These are phyloP conservation scores for Fusarium hainanense DNA, from an alignment of 2,329 filamentous ascomycete species.

Conservation along the genomic window DNA sequence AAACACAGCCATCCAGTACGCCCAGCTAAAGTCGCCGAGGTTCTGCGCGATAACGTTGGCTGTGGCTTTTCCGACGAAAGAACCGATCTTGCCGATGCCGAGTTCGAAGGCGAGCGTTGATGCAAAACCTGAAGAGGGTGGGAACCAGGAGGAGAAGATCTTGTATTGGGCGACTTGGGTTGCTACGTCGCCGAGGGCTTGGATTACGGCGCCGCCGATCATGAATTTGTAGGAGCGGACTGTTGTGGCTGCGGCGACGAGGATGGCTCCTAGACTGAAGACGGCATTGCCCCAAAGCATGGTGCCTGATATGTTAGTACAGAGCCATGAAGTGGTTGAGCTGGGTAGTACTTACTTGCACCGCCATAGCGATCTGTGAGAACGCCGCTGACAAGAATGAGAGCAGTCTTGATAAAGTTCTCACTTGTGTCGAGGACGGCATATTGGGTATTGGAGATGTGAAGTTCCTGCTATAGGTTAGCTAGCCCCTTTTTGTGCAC, in stretches of 20 bases:
- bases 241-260: constrained; percentile 67
- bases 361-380: constrained; percentile 69
- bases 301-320: constrained; percentile 50
- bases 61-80: constrained; percentile 69
- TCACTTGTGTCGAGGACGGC: constrained; percentile 69
- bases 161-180: constrained; percentile 74
- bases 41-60: constrained; percentile 68
- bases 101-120: constrained; percentile 70
- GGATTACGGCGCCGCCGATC: constrained; percentile 66
- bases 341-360: constrained; percentile 53
- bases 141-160: constrained; percentile 73
- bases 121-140: constrained; percentile 70
- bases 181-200: constrained; percentile 70
- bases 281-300: constrained; percentile 72
- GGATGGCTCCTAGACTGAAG: constrained; percentile 67
- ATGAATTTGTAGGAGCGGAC: constrained; percentile 69
- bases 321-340: too few species aligned
- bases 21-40: constrained; percentile 70
- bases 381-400: constrained; percentile 66
- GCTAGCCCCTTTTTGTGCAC: neutral
- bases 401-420: constrained; percentile 68
- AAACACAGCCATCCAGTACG: constrained; percentile 70
- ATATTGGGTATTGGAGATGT: constrained; percentile 70
- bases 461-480: constrained; percentile 54
- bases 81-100: constrained; percentile 69